phyloP scores from a whole-genome alignment of 495 filamentous ascomycete genomes.

The Parmelia sp. region DNA sequence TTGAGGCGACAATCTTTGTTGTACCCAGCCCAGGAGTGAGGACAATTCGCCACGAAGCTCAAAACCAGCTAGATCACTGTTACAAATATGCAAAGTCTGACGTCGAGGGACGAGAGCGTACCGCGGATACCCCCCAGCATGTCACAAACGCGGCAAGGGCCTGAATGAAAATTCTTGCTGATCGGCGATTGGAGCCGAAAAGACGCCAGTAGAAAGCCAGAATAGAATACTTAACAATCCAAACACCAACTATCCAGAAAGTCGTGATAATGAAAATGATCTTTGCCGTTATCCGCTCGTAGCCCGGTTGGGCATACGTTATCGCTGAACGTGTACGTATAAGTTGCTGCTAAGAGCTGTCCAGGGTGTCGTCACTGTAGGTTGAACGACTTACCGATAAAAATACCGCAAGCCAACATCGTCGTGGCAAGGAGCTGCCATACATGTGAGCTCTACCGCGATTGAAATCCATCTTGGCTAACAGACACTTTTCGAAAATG shows the following conservation, averaged over 20 bases:
- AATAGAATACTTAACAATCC: conserved; percentile 35
- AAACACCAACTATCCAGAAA: conserved; percentile 27
- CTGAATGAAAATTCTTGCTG: conserved; percentile 23
- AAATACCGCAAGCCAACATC: too few species aligned
- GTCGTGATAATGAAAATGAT: conserved; percentile 15
- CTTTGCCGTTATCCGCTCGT: too few species aligned
- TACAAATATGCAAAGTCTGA: not conserved
- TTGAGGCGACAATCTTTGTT: conserved; percentile 27
- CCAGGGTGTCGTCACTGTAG: too few species aligned
- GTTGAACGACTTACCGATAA: too few species aligned
- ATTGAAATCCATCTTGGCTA: too few species aligned
- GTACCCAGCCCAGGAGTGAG: conserved; percentile 31
- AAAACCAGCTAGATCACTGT: conserved; percentile 25
- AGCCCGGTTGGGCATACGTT: too few species aligned
- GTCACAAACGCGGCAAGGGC: conserved; percentile 30
- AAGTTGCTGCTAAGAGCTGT: too few species aligned
- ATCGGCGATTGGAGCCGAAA: conserved; percentile 24
- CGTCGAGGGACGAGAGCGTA: not conserved
- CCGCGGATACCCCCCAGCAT: conserved; percentile 4
- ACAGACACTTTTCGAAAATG: too few species aligned
- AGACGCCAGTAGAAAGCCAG: conserved; percentile 40
- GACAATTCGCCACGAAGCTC: conserved; percentile 32
- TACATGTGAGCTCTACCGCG: too few species aligned
- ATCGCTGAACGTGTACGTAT: too few species aligned
- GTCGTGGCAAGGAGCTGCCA: too few species aligned